Evolutionary conservation across 108 stramenopile genomes (phyloP), one percentile per base, ranked within the genome.

Genomic region (Fragilaria crotonensis): DNA sequence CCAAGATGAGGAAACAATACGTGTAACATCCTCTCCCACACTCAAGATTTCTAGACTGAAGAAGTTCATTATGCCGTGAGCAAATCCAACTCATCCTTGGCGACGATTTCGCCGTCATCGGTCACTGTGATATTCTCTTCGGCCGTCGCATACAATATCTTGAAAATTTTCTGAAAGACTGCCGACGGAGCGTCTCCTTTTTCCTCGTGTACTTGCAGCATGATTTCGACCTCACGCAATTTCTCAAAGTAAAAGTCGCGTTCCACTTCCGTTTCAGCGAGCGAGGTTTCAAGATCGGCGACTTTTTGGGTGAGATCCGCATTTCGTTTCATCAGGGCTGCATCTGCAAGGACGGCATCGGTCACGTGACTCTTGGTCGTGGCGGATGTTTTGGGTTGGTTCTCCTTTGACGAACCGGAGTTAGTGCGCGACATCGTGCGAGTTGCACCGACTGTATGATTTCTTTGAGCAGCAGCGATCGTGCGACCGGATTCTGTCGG

Each of bases 201-300:
- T 46, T 93, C 92, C 54, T 89, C 79, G 50, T 80, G 78, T 22
- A 85, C 79, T 67, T 96, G 95, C 59, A 98, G 62, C 80, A 95
- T 79, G 25, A 92, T 68, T 69, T 98, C 97, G 41, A 98, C 76
- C 26, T 86, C 93, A 30, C 96, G 67, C 25, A 99, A 75, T 68
- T 99, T 99, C 23, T 93, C 82, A 65, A 97, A 98, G 71, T 99
- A 99, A 63, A 98, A 98, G 60, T 99, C 95, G 17, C 88, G 66
- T 60, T 92, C 95, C 54, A 77, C 86, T 52, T 96, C 90, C 1
- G 87, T 48, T 2, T 79, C 86, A 23, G 64, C 60, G 11, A 90
- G 54, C 14, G 78, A 63, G 33, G 71, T 68, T 55, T 89, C 75
- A 0, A 79, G 44, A 54, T 82, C 85, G n/a, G 70, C 58, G 1